These are phyloP conservation scores for Pseudomonodictys pantanalensis DNA, from an alignment of 495 filamentous ascomycete species.

Conservation along the genomic window DNA sequence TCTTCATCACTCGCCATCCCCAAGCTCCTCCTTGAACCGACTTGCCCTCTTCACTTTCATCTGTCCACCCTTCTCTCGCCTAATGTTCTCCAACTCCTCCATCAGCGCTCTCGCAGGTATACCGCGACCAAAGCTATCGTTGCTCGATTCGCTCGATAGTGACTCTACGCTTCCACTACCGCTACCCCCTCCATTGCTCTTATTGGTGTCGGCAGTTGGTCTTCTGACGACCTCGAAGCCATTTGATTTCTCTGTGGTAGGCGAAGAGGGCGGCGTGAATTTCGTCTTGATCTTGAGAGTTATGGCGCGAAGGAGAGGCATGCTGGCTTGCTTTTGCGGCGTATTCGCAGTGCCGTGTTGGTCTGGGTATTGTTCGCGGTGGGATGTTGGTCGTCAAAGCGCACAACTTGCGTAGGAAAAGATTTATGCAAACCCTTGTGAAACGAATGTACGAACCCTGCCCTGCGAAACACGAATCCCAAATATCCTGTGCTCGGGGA, in stretches of 20 bases:
- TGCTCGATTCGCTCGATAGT: conserved; percentile 3
- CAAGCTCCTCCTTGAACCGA: conserved; percentile 27
- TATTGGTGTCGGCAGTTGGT: too few species aligned
- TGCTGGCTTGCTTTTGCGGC: neutral
- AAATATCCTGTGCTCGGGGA: too few species aligned
- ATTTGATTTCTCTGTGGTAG: neutral
- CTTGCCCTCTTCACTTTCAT: conserved; percentile 9
- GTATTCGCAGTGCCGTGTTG: neutral
- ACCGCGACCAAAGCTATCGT: neutral
- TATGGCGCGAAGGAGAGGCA: conserved; percentile 6
- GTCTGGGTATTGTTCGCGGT: neutral
- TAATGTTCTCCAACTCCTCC: neutral
- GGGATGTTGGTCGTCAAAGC: neutral
- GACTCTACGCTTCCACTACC: conserved; percentile 17
- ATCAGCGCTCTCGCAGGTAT: neutral
- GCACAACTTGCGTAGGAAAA: too few species aligned
- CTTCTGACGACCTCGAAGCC: conserved; percentile 7
- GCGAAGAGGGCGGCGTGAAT: neutral
- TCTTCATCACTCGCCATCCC: too few species aligned
- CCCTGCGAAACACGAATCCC: too few species aligned
- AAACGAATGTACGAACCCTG: too few species aligned
- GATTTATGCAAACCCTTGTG: too few species aligned
- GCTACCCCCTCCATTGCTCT: neutral
- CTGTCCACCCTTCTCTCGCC: neutral
- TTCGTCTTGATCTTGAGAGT: conserved; percentile 3